Base-by-base conservation (phyloP, 2,329 filamentous ascomycete species). In the Ophiostoma sp. region DNA sequence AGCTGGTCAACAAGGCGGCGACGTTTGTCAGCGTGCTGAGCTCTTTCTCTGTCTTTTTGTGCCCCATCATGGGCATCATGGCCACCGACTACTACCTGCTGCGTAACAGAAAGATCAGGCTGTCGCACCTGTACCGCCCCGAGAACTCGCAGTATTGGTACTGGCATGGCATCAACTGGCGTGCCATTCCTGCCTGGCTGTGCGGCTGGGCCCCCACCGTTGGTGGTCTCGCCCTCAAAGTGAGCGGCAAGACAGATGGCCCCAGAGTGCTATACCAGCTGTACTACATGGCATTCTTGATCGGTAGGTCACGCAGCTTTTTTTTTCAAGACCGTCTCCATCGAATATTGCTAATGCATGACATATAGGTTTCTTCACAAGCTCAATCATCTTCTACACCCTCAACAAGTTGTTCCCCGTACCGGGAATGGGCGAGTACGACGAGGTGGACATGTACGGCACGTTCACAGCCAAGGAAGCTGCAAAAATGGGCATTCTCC, bases 11-110 rank as follows among this genome's bases (percentile, higher is more conserved):
- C 8, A 79, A 77, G 0, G 82, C 83, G 1, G 76, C 78, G 11
- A 81, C 80, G 0, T 84, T 85, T 76, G 80, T 84, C 72, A 79
- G 76, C 33, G 82, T 84, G 1, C 75, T 85, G 20, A 78, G 75
- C 6, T 79, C 78, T 1, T 85, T 81, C 73, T 77, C 71, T 11
- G 72, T 73, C 13, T 74, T 74, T 31, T 52, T 74, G 13, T 67
- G 72, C 68, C 69, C 73, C 65, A 67, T 74, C 23, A 71, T 70
- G 44, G 73, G 73, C 35, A 70, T 74, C 68, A 72, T 73, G 69
- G 27, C 65, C 5, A 60, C 65, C 69, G 73, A 72, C 57, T 74
- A 70, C 52, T 70, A 77, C 69, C 11, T 81, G 6, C 72, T 81
- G 7, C 74, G 79, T 7, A 76, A 76, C 44, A 72, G 77, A 27